Evolutionary conservation across 257 asterid genomes (phyloP).

Genomic region (Ilex aquifolium): DNA sequence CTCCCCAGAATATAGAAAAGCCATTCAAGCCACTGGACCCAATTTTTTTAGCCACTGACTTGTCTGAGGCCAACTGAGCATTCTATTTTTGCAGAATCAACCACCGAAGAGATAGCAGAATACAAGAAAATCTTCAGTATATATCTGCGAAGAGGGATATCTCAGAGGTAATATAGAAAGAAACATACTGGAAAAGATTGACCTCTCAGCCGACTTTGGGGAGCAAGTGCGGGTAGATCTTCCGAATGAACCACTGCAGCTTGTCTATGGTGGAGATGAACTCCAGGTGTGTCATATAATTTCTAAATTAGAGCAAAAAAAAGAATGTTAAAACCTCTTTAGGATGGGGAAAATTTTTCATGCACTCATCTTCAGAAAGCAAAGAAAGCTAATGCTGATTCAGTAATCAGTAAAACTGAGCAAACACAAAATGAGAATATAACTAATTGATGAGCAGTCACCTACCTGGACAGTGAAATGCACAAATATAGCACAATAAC

Average conservation of each 20-base stretch:
- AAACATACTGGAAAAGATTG: conserved; percentile 72
- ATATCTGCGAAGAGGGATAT: conserved; percentile 3
- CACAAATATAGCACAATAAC: too few relatives aligned
- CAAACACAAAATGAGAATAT: too few relatives aligned
- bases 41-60: conserved; percentile 33
- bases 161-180: conserved; percentile 16
- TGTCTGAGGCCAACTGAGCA: conserved; percentile 28
- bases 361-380: too few relatives aligned
- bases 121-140: background rate
- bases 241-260: conserved; percentile 92
- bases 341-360: too few relatives aligned
- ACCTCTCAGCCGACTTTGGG: conserved; percentile 92
- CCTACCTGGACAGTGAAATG: too few relatives aligned
- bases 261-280: conserved; percentile 98
- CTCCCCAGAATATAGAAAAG: conserved; percentile 96
- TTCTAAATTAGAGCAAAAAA: conserved; percentile 38
- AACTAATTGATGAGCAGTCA: too few relatives aligned
- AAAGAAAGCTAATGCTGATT: too few relatives aligned
- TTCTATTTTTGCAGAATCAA: conserved; percentile 31
- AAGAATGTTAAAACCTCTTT: background rate
- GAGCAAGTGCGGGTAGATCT: conserved; percentile 95
- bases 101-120: background rate
- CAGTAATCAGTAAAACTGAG: too few relatives aligned
- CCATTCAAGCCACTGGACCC: conserved; percentile 69
- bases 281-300: conserved; percentile 94